A percentile compares a stretch with the other conserved stretches of the same genome.
Conservation (phyloP, 805 yeast genomes). For the Candida pseudofarinosa region DNA sequence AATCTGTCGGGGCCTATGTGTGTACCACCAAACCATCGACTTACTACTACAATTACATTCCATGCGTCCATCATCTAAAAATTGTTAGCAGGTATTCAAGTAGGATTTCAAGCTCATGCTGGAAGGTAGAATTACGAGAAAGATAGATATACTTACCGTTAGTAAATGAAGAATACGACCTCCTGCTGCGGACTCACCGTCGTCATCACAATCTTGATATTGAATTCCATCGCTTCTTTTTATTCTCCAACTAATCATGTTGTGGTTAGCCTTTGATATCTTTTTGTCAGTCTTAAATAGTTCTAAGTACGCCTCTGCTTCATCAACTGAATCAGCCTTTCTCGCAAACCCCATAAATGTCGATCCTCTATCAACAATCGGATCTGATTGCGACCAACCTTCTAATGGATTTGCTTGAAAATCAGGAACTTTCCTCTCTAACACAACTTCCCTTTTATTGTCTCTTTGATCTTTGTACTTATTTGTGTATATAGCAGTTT, state of each 20-base stretch:
- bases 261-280: conserved; percentile 66
- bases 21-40: conserved; percentile 90
- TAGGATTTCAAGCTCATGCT: conserved; percentile 1
- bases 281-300: conserved; percentile 59
- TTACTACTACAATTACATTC: conserved; percentile 82
- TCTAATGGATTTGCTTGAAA: conserved; percentile 44
- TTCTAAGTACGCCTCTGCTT: conserved; percentile 54
- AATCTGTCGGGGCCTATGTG: conserved; percentile 92
- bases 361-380: conserved; percentile 78
- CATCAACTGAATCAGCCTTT: conserved; percentile 58
- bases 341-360: conserved; percentile 77
- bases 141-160: conserved; percentile 41
- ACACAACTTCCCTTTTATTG: neutral
- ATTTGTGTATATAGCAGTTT: neutral
- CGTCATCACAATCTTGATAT: conserved; percentile 89
- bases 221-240: conserved; percentile 49
- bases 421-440: neutral
- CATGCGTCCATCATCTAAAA: conserved; percentile 64
- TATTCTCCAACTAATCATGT: conserved; percentile 86
- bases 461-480: neutral
- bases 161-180: conserved; percentile 75
- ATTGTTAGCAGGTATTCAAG: neutral
- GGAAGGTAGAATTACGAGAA: conserved; percentile 20
- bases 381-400: conserved; percentile 76
- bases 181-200: conserved; percentile 97